These are phyloP conservation scores for Syzygium grande DNA, from an alignment of 345 rosid genomes.

Conservation along the genomic window DNA sequence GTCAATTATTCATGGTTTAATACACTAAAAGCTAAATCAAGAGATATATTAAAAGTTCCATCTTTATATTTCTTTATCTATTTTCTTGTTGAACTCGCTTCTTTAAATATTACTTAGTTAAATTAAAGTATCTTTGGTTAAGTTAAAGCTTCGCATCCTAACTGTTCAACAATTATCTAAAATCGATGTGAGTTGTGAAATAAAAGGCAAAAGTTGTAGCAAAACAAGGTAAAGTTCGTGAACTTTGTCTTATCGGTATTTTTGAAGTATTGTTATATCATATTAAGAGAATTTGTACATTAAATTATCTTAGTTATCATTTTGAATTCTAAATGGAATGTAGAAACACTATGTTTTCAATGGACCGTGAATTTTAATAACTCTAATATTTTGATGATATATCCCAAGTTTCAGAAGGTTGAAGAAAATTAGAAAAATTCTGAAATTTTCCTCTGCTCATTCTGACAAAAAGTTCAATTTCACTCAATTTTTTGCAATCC, in stretches of 20 bases:
- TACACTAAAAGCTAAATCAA: not conserved
- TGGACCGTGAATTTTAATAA: not conserved
- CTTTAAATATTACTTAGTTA: not conserved
- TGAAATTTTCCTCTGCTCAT: not conserved
- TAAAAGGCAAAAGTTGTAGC: not conserved
- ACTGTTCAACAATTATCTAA: not conserved
- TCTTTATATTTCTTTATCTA: not conserved
- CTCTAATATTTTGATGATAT: not conserved
- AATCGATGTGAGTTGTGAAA: not conserved
- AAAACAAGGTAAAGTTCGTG: not conserved
- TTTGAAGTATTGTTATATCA: not conserved
- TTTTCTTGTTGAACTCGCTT: not conserved
- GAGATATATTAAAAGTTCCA: not conserved
- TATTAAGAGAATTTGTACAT: not conserved
- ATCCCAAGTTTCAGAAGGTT: not conserved
- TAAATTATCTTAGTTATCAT: not conserved
- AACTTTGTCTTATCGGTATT: not conserved
- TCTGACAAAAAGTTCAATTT: not conserved
- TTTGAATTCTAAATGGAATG: not conserved
- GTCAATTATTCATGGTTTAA: not conserved
- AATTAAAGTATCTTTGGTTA: not conserved
- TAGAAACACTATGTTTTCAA: not conserved
- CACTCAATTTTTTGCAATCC: not conserved
- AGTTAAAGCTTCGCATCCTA: not conserved
- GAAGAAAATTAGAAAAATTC: not conserved